Base-by-base conservation (phyloP, 495 filamentous ascomycete genomes). In the Trichoderma gamsii region DNA sequence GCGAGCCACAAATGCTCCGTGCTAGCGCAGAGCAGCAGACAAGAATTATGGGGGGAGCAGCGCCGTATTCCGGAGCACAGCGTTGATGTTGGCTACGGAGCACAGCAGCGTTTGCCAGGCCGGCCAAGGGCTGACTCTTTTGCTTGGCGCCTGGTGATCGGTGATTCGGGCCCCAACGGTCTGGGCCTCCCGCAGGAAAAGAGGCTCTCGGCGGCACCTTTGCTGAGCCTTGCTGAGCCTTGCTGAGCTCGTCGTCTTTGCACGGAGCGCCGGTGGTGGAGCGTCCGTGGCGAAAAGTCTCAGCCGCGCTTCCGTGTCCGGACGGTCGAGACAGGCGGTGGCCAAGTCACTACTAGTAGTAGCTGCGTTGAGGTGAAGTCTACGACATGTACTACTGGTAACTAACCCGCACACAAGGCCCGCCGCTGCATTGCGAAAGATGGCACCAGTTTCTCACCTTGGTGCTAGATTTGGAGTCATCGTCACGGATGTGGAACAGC, bases 231-330 rank as follows among this genome's bases (percentile, higher is more conserved):
- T 23, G 4, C 18, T 52, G 18, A 23, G 4, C 49, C 21, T 4
- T 23, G 8, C 18, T 23, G 2, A 52, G n/a, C 49, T 52, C 49
- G 44, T 18, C 15, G 5, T 49, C 5, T 52, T 23, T 23, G 49
- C 49, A 52, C 49, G 49, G 49, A 46, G 43, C 43, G 13, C 43
- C 43, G 49, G 18, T 18, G 49, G 18, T 23, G 49, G 49, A 52
- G 18, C 9, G 18, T 6, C 49, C 49, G 49, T 52, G 49, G 49
- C 49, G 35, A 52, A 52, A 52, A 52, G 21, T 23, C 18, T 52
- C n/a, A 52, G 49, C 49, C 49, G 49, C 21, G 49, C 49, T 52
- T 52, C 49, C 49, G 49, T 21, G 18, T 52, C 49, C 49, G 49
- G 49, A n/a, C 21, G n/a, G n/a, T 4, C 18, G 21, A 18, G 21